Evolutionary conservation across 139 green algal genomes (phyloP).

Genomic region (Microglena sp.): DNA sequence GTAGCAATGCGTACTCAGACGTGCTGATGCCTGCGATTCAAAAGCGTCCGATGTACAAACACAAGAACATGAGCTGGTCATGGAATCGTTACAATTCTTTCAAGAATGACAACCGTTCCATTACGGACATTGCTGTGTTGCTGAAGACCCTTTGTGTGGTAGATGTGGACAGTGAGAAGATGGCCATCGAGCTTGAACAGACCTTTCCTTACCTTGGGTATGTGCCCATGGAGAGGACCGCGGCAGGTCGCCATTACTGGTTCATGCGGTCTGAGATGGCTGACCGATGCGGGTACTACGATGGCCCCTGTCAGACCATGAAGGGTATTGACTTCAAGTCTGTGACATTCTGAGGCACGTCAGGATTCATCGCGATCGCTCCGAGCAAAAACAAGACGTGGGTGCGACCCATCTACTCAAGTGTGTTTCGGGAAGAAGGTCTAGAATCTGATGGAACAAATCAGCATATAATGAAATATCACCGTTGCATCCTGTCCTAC

Average conservation of each 20-base stretch:
- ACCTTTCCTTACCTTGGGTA: background rate
- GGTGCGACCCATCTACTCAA: background rate
- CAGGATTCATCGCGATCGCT: constrained; percentile 4
- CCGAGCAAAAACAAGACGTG: constrained; percentile 13
- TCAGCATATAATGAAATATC: too few relatives aligned
- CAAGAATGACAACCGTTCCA: background rate
- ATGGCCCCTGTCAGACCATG: background rate
- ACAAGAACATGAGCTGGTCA: background rate
- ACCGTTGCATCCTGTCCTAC: background rate
- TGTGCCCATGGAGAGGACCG: constrained; percentile 2
- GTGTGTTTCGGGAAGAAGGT: too few relatives aligned
- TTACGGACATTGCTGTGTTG: constrained; percentile 1
- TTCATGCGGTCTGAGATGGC: constrained; percentile 4
- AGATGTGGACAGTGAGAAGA: constrained; percentile 6
- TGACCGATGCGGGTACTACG: constrained; percentile 6
- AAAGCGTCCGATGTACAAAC: background rate
- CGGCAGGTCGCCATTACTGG: constrained; percentile 10
- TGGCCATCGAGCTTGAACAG: background rate
- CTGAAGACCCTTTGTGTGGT: constrained; percentile 12
- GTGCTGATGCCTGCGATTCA: too few relatives aligned
- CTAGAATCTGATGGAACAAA: too few relatives aligned
- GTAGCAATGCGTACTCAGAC: too few relatives aligned
- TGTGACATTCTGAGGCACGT: background rate
- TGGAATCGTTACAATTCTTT: background rate
- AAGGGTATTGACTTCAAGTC: constrained; percentile 18